Evolutionary conservation across 371 early-diverging fungal species (phyloP), one percentile per base, ranked within the genome.

Genomic region (Rhizomucor miehei): DNA sequence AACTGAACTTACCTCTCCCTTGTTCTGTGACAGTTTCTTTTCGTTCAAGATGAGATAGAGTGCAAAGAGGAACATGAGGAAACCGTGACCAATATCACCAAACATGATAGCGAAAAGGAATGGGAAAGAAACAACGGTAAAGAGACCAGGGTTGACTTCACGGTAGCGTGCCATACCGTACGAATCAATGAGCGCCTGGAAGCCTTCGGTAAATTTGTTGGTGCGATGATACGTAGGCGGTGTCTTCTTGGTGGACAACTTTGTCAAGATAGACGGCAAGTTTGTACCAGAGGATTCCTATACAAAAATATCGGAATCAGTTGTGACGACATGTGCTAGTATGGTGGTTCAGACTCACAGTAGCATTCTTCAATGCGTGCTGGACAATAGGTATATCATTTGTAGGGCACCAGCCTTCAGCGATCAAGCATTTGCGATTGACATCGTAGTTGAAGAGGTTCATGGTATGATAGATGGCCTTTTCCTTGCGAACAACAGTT

Each of bases 31-130:
- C 52, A 97, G 71, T 63, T 82, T 78, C 67, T 86, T 83, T 78
- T 99, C 98, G 60, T 89, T 86, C 17, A 84, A n/a, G 46, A 89
- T 84, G 54, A 98, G 71, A 62, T 88, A 92, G 1, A 87, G 67
- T 4, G 89, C 95, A 52, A 82, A 66, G 19, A 91, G 62, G 8
- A 94, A 67, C 74, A 98, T 83, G 47, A 99, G 59, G 51, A 94
- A 65, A 14, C 99, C 99, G 65, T 99, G 99, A 24, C 99, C 99
- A 43, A 99, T 84, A 79, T 99, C 99, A 56, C 99, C 99, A 87
- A 99, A 99, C 99, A 99, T 99, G 55, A 98, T 89, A 38, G 99
- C 99, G 79, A 99, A 99, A 52, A 99, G 68, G 75, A 99, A 99
- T 16, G 99, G 99, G 85, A 99, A 99, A 0, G 98, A 94, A 43